phyloP scores from a whole-genome alignment of 179 eudicot species.

The Beta lomatogona region DNA sequence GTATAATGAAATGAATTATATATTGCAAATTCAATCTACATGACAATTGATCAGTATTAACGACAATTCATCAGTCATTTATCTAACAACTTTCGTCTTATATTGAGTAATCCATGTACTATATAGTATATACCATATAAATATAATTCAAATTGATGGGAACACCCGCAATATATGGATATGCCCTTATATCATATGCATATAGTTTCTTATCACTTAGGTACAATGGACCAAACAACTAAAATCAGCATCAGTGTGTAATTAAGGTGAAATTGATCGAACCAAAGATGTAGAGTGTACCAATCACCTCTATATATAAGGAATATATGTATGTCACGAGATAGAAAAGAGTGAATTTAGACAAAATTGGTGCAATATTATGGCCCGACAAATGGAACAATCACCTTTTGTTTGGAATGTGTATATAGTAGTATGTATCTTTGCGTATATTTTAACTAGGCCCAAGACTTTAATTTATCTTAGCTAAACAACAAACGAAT shows the following conservation, averaged over 20 bases:
- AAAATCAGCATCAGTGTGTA: neutral
- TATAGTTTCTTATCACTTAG: neutral
- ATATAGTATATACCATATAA: neutral
- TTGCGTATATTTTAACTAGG: neutral
- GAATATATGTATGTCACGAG: constrained; percentile 15
- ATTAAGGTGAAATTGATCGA: neutral
- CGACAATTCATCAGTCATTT: neutral
- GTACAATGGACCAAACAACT: neutral
- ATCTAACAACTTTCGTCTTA: too few species aligned
- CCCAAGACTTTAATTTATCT: neutral
- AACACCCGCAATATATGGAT: neutral
- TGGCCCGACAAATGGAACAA: constrained; percentile 31
- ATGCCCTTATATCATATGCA: neutral
- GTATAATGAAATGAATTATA: too few species aligned
- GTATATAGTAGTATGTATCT: neutral
- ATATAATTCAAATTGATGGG: neutral
- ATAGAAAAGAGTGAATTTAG: constrained; percentile 7
- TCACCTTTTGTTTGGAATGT: constrained; percentile 21
- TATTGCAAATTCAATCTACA: too few species aligned
- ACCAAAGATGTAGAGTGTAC: neutral
- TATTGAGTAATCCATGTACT: neutral
- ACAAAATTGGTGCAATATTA: constrained; percentile 7
- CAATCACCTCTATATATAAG: neutral
- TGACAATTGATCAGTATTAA: too few species aligned
- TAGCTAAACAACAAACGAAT: neutral